These are phyloP conservation scores for Torulaspora maleeae DNA, from an alignment of 805 yeast species.

Conservation along the genomic window DNA sequence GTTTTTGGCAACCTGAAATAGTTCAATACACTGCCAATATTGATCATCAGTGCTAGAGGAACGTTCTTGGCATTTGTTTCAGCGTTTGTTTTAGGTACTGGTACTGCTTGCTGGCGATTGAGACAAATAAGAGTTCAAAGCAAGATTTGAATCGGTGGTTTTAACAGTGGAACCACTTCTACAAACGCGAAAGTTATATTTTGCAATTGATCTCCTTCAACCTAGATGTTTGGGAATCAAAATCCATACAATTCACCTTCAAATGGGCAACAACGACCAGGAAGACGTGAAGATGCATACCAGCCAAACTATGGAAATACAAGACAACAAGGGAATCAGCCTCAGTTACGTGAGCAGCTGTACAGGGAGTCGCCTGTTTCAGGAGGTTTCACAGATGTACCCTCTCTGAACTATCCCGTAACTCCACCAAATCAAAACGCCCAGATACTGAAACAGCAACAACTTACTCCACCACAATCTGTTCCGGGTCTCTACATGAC, in stretches of 20 bases:
- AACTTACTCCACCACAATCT: conserved; percentile 27
- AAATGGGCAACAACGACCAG: conserved; percentile 7
- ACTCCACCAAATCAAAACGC: conserved; percentile 28
- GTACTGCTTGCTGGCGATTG: neutral
- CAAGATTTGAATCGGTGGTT: neutral
- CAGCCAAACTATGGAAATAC: conserved; percentile 23
- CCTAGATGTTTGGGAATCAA: conserved; percentile 9
- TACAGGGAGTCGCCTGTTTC: conserved; percentile 17
- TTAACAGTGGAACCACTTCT: neutral
- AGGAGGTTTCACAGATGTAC: conserved; percentile 32
- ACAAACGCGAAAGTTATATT: neutral
- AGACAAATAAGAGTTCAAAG: neutral
- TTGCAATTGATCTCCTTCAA: neutral
- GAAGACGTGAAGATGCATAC: conserved; percentile 1
- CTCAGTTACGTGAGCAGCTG: conserved; percentile 34
- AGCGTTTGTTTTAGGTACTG: too few relatives aligned
- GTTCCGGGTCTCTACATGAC: conserved; percentile 27
- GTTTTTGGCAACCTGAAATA: neutral
- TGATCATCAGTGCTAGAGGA: too few relatives aligned
- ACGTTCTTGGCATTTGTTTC: too few relatives aligned
- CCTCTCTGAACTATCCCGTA: conserved; percentile 30
- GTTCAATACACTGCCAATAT: too few relatives aligned
- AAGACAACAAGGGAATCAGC: conserved; percentile 39
- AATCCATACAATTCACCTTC: conserved; percentile 7
- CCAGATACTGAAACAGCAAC: conserved; percentile 14